These are phyloP conservation scores for Smittium culicis DNA, from an alignment of 371 early-diverging fungal genomes.

Conservation along the genomic window DNA sequence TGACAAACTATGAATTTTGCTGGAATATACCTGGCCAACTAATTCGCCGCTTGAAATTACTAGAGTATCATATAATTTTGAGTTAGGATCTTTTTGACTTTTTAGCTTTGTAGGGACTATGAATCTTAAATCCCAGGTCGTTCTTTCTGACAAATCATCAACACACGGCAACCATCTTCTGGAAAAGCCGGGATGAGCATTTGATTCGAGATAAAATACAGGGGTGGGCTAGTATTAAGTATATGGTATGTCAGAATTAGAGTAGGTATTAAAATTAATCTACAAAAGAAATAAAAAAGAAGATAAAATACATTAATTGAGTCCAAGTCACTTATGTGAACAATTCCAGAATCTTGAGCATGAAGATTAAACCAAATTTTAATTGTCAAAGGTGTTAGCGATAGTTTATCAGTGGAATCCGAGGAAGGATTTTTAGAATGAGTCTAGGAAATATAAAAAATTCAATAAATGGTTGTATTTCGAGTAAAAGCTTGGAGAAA, in stretches of 20 bases:
- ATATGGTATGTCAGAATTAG: too few species aligned
- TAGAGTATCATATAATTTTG: constrained; percentile 8
- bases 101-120: constrained; percentile 44
- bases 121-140: constrained; percentile 78
- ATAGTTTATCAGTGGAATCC: too few species aligned
- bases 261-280: too few species aligned
- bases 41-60: constrained; percentile 22
- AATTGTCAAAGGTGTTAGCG: neutral
- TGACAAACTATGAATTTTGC: constrained; percentile 26
- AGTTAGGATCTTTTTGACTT: neutral
- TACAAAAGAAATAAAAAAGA: too few species aligned
- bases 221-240: constrained; percentile 17
- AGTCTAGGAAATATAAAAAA: too few species aligned
- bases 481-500: too few species aligned
- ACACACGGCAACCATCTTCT: constrained; percentile 82
- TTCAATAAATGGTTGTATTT: too few species aligned
- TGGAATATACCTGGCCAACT: constrained; percentile 35
- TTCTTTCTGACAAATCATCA: constrained; percentile 54
- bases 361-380: constrained; percentile 16
- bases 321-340: neutral
- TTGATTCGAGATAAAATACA: constrained; percentile 65
- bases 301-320: neutral
- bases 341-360: constrained; percentile 1
- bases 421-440: too few species aligned
- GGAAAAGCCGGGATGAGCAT: constrained; percentile 51